Evolutionary conservation across 2,329 filamentous ascomycete genomes (phyloP), one percentile per base, ranked within the genome.

Genomic region (Fusarium falciforme): DNA sequence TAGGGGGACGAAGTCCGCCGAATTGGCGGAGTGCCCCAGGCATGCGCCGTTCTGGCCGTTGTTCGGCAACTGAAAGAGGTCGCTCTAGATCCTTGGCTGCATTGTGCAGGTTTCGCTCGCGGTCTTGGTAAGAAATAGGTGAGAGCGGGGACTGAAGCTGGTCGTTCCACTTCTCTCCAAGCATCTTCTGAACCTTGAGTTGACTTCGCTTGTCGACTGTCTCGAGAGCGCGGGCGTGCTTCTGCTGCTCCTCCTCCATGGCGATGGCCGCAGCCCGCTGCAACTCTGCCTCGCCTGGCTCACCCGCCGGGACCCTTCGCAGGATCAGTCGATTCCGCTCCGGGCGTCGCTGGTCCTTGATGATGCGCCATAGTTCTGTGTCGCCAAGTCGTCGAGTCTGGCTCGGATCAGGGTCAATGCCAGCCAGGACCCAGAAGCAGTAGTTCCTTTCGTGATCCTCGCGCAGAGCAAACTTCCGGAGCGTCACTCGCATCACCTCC

Each of bases 391-490:
- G 91, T 69, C 95, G 92, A 81, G 94, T 97, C 79, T 95, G 91
- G 59, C 89, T 89, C 33, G 94, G 93, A 76, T 96, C 93, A 2
- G 95, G 92, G 57, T 98, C 94, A 42, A 94, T 86, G 60, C 95
- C 96, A 75, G 94, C 92, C 67, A 98, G 87, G 1, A 98, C 93
- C 87, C 96, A 98, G 85, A 99, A 98, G 85, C 95, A 98, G 84
- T 98, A 98, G 79, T 97, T 98, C 78, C 95, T 91, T 81, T 96
- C 93, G 79, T 98, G 95, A 72, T 96, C 94, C 80, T 98, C 95
- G 25, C 95, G 93, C 33, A 98, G 88, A 44, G 92, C 91, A 73
- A 98, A 94, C 82, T 98, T 98, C 76, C 93, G 91, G 52, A 98
- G 85, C 0, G 96, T 97, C 70, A 94, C 93, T 54, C 95, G 89